phyloP scores from a whole-genome alignment of 192 early-diverging fungal species.

The Umbelopsis sp. region DNA sequence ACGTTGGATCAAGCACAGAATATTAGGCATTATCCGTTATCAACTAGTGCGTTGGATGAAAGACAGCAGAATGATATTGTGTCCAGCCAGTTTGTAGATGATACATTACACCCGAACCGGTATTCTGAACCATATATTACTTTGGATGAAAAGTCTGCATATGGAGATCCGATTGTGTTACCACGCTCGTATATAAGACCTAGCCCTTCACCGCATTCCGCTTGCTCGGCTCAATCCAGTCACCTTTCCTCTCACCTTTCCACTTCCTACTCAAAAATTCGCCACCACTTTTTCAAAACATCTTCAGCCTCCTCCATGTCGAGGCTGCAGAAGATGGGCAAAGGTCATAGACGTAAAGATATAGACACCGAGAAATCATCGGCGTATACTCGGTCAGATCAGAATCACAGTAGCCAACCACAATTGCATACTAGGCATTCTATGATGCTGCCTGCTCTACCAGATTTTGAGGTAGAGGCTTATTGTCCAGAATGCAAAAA shows the following conservation, averaged over 20 bases:
- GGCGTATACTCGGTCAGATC: not conserved
- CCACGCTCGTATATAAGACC: not conserved
- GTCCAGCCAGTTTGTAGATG: not conserved
- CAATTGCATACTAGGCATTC: not conserved
- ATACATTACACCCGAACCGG: not conserved
- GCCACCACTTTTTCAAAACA: not conserved
- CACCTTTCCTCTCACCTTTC: not conserved
- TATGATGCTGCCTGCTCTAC: not conserved
- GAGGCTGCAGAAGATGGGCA: not conserved
- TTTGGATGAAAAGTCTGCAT: not conserved
- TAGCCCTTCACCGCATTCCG: conserved; percentile 17
- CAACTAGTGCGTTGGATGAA: not conserved
- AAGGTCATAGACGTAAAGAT: not conserved
- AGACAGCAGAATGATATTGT: not conserved
- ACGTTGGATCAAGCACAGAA: conserved; percentile 13
- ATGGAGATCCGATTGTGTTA: conserved; percentile 20
- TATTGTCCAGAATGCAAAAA: not conserved
- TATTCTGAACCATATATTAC: not conserved
- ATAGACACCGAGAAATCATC: not conserved
- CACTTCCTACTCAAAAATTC: conserved; percentile 1
- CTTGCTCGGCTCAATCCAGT: conserved; percentile 14
- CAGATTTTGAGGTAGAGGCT: conserved; percentile 17
- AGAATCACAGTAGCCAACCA: not conserved
- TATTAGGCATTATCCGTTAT: not conserved
- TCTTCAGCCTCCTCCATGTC: conserved; percentile 1